Conservation (phyloP, 805 yeast genomes). For the Ascoidea tarda region DNA sequence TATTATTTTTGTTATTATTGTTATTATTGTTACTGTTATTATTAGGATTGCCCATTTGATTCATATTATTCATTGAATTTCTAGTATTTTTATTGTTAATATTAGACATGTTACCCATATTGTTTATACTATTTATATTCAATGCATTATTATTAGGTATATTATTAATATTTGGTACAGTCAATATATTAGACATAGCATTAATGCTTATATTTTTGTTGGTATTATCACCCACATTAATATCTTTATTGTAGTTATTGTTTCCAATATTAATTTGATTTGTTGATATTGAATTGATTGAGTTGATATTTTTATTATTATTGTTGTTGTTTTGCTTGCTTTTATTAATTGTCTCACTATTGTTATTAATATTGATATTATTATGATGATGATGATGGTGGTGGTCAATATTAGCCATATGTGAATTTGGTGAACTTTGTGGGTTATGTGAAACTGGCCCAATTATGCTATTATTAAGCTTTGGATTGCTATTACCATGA, state of each 20-base stretch:
- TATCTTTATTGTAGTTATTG: neutral
- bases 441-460: too few relatives aligned
- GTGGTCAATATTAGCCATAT: too few relatives aligned
- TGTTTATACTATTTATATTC: neutral
- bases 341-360: neutral
- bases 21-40: neutral
- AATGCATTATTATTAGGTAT: neutral
- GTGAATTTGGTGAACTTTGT: too few relatives aligned
- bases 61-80: neutral
- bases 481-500: too few relatives aligned
- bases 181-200: too few relatives aligned
- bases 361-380: neutral
- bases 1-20: constrained; percentile 6
- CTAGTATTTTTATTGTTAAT: neutral
- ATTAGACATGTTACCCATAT: neutral
- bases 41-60: neutral
- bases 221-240: neutral
- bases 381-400: too few relatives aligned
- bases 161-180: too few relatives aligned
- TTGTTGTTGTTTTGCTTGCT: neutral
- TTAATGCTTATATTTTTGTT: neutral
- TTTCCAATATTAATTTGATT: neutral
- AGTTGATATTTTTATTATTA: neutral
- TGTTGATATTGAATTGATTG: neutral
- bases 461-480: too few relatives aligned